Percentiles rank a stretch among this genome's conserved stretches.
These are phyloP conservation scores for Hydrangea macrophylla DNA, from an alignment of 148 eudicot genomes.

Conservation along the genomic window DNA sequence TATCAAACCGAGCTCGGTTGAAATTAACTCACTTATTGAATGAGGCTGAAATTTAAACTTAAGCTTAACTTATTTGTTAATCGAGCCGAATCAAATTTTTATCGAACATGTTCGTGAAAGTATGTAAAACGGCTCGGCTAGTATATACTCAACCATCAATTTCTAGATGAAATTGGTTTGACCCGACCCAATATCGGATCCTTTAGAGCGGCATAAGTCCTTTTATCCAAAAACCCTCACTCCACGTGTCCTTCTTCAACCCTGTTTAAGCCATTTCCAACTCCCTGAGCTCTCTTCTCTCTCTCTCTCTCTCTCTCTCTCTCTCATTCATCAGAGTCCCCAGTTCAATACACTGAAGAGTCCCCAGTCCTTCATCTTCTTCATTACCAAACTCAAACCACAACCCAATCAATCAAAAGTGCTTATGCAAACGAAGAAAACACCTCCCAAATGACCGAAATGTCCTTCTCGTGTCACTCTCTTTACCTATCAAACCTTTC, in stretches of 20 bases:
- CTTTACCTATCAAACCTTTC: conserved; percentile 23
- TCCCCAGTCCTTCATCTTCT: conserved; percentile 16
- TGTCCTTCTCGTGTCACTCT: conserved; percentile 22
- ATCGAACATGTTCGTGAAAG: too few relatives aligned
- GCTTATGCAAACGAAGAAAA: conserved; percentile 4
- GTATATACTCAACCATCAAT: too few relatives aligned
- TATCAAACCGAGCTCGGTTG: too few relatives aligned
- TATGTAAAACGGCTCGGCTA: too few relatives aligned
- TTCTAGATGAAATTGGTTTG: background rate
- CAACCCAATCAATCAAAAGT: background rate
- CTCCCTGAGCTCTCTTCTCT: conserved; percentile 6
- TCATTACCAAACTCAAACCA: conserved; percentile 19
- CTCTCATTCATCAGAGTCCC: background rate
- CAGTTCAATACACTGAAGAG: conserved; percentile 5
- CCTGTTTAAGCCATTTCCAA: conserved; percentile 10
- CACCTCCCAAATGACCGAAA: conserved; percentile 20
- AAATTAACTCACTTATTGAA: too few relatives aligned
- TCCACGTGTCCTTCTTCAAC: conserved; percentile 28
- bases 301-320: background rate
- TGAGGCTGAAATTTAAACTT: too few relatives aligned
- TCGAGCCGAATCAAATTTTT: too few relatives aligned
- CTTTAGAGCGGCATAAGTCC: conserved; percentile 21
- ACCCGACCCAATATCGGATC: conserved; percentile 14
- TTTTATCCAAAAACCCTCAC: conserved; percentile 42
- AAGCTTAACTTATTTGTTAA: too few relatives aligned